Percentiles rank a stretch among this genome's conserved stretches.
Evolutionary conservation across 139 green algal genomes (phyloP).

Genomic region (Haematococcus lacustris): DNA sequence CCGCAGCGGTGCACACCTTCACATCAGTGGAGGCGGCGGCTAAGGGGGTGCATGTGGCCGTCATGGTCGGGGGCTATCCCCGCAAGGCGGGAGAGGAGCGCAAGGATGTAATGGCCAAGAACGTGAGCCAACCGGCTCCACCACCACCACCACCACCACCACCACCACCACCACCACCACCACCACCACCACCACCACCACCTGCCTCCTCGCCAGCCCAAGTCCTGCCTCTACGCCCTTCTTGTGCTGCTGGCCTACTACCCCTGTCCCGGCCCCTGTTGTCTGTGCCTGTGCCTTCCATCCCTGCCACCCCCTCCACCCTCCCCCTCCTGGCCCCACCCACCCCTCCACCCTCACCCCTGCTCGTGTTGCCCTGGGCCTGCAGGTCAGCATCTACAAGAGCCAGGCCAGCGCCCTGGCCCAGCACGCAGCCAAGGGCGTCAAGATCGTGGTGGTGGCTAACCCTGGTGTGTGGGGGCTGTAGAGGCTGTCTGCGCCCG

Average conservation of each 20-base stretch:
- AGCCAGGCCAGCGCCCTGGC: constrained; percentile 71
- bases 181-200: too few species aligned
- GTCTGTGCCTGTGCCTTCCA: too few species aligned
- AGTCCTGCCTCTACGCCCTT: background rate
- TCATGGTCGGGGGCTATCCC: constrained; percentile 82
- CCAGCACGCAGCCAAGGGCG: constrained; percentile 46
- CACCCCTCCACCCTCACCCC: too few species aligned
- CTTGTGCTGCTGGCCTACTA: too few species aligned
- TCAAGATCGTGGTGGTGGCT: constrained; percentile 88
- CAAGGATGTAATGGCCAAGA: constrained; percentile 84
- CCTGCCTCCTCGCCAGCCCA: too few species aligned
- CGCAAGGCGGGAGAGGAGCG: constrained; percentile 87
- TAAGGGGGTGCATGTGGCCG: constrained; percentile 80
- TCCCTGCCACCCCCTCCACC: too few species aligned
- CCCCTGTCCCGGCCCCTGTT: too few species aligned
- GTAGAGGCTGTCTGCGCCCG: too few species aligned
- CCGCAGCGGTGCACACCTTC: constrained; percentile 67
- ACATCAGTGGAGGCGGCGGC: constrained; percentile 72
- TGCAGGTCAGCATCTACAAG: constrained; percentile 71
- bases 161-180: too few species aligned
- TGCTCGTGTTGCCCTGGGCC: too few species aligned
- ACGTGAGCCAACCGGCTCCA: constrained; percentile 27
- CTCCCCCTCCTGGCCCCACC: too few species aligned
- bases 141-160: too few species aligned
- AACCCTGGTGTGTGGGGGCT: constrained; percentile 54